A percentile compares a stretch with the other conserved stretches of the same genome.
Conservation (phyloP, 2,329 filamentous ascomycete species). For the Ceratocystis cubensis region DNA sequence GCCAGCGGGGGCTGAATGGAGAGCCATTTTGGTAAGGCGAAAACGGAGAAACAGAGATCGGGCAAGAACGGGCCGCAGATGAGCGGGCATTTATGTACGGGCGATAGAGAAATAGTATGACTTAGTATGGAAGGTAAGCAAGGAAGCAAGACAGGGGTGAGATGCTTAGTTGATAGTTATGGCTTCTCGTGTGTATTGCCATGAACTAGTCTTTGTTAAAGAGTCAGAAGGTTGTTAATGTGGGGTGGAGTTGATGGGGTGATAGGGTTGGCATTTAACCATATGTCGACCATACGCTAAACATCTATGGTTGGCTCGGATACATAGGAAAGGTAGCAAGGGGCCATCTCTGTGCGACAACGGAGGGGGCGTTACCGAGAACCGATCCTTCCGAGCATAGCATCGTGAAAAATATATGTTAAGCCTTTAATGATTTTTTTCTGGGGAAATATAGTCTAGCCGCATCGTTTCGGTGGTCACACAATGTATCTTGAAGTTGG, state of each 20-base stretch:
- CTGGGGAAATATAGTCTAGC: neutral
- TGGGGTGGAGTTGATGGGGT: neutral
- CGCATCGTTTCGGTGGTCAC: neutral
- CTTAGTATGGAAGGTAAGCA: too few species aligned
- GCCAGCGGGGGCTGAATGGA: slow-evolving; percentile 17
- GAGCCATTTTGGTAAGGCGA: slow-evolving; percentile 19
- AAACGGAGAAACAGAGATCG: neutral
- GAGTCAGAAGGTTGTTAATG: neutral
- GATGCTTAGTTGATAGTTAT: neutral
- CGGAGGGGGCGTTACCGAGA: neutral
- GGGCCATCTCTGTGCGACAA: neutral
- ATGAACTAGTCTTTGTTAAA: too few species aligned
- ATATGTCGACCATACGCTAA: neutral
- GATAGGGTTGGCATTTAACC: neutral
- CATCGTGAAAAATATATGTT: slow-evolving; percentile 9
- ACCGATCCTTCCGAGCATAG: slow-evolving; percentile 7
- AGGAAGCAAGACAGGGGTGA: too few species aligned
- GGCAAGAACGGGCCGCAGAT: neutral
- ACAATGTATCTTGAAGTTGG: neutral
- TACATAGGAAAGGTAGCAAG: neutral
- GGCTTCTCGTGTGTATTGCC: neutral
- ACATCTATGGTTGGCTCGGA: neutral
- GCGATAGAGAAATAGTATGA: too few species aligned
- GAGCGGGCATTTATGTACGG: slow-evolving; percentile 4
- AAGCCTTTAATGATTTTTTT: neutral